These are phyloP conservation scores for Trypanosoma cruzi DNA, from an alignment of 208 protist species.

Conservation along the genomic window DNA sequence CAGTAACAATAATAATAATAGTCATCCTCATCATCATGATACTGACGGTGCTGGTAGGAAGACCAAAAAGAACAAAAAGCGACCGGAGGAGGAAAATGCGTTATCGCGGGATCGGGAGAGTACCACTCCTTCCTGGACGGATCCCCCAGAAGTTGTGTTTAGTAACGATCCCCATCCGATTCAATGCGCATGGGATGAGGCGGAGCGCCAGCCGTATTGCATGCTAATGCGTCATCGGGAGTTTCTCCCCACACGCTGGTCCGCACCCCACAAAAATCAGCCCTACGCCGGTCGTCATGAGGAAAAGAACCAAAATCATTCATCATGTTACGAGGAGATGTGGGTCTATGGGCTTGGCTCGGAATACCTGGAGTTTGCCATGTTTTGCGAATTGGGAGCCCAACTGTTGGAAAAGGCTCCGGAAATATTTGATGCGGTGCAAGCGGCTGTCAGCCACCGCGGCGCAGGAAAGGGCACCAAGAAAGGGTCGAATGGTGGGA, in stretches of 20 bases:
- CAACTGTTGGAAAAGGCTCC: neutral
- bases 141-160: neutral
- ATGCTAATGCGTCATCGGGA: conserved; percentile 18
- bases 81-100: too few relatives aligned
- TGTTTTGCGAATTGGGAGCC: neutral
- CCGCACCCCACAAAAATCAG: too few relatives aligned
- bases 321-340: neutral
- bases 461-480: neutral
- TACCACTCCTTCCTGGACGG: neutral
- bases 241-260: neutral
- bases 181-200: neutral
- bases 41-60: neutral
- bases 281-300: neutral
- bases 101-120: too few relatives aligned
- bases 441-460: neutral
- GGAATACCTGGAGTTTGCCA: neutral
- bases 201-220: conserved; percentile 12
- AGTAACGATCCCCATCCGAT: neutral
- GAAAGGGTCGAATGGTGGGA: neutral
- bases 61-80: too few relatives aligned
- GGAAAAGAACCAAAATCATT: neutral
- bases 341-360: conserved; percentile 12
- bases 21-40: neutral
- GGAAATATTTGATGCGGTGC: neutral
- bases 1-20: conserved; percentile 3